These are phyloP conservation scores for Apium graveolens DNA, from an alignment of 129 eudicot species.

Conservation along the genomic window DNA sequence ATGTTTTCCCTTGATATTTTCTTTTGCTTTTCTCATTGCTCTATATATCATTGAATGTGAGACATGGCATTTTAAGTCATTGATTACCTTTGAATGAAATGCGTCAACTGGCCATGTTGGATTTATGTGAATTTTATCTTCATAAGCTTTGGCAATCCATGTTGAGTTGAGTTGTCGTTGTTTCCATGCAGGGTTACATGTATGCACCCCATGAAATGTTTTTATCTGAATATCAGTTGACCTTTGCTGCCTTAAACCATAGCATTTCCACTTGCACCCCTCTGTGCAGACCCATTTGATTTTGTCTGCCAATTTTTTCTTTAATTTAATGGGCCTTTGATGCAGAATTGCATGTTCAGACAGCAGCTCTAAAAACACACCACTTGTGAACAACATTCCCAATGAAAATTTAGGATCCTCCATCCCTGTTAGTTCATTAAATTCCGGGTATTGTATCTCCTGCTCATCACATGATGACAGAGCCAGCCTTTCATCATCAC, in stretches of 20 bases:
- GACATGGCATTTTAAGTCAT: too few relatives aligned
- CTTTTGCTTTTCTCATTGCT: too few relatives aligned
- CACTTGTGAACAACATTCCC: not conserved
- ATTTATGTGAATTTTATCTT: not conserved
- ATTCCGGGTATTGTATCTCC: too few relatives aligned
- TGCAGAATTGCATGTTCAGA: not conserved
- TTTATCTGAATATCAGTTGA: not conserved
- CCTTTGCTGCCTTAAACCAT: not conserved
- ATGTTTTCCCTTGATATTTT: too few relatives aligned
- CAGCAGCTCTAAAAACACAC: not conserved
- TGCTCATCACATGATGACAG: too few relatives aligned
- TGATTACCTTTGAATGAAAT: too few relatives aligned
- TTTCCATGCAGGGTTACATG: not conserved
- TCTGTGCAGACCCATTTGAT: not conserved
- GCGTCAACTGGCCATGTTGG: not conserved
- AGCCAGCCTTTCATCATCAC: not conserved
- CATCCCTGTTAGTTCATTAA: not conserved
- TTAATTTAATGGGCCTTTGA: not conserved
- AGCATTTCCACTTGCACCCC: not conserved
- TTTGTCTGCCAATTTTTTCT: not conserved
- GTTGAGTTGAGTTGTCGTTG: not conserved
- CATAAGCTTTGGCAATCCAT: not conserved
- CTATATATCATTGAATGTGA: too few relatives aligned
- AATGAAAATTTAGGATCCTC: not conserved
- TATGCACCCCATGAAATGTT: not conserved